Evolutionary conservation across 305 asterid species (phyloP), one percentile per base, ranked within the genome.

Genomic region (Fraxinus dipetala): DNA sequence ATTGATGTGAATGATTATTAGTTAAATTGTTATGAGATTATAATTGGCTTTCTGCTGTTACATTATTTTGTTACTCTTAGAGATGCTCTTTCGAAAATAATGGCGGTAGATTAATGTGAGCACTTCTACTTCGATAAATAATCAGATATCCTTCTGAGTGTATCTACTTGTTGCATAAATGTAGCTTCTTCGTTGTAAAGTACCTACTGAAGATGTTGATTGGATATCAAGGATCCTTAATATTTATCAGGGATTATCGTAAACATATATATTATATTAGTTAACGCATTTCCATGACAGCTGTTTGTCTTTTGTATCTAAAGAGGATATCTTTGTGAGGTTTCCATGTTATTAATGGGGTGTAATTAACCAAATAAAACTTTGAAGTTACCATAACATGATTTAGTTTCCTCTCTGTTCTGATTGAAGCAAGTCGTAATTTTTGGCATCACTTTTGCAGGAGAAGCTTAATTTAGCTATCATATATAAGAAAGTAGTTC

Each of bases 401-500:
- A 24, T 75, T 54, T 34, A n/a, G 43, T 31, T 36, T 79, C n/a
- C 38, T 84, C 56, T 69, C 70, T 79, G 22, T 79, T 67, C 31
- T 78, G 45, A 79, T 32, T 35, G 24, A 3, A 35, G 11, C 65
- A 36, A 18, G 35, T 77, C 26, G 45, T 26, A 1, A 54, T 40
- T 13, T 67, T 69, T 76, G 85, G 72, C 20, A 65, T 32, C 40
- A 43, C 54, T 73, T 48, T 30, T 80, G 84, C 97, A 96, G 99
- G 99, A 96, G 86, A 96, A 94, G 98, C 91, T 96, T 69, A 91
- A 86, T 80, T 86, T 96, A 43, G 98, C 97, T 3, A 84, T 85
- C 79, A 96, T 94, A 85, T 96, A 96, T 67, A 96, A 96, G 31
- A 96, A 96, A 86, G 98, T 98, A 7, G 98, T 96, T 54, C 98